Evolutionary conservation across 1,284 basidiomycete species (phyloP).

Genomic region (Crucibulum cyathiforme): DNA sequence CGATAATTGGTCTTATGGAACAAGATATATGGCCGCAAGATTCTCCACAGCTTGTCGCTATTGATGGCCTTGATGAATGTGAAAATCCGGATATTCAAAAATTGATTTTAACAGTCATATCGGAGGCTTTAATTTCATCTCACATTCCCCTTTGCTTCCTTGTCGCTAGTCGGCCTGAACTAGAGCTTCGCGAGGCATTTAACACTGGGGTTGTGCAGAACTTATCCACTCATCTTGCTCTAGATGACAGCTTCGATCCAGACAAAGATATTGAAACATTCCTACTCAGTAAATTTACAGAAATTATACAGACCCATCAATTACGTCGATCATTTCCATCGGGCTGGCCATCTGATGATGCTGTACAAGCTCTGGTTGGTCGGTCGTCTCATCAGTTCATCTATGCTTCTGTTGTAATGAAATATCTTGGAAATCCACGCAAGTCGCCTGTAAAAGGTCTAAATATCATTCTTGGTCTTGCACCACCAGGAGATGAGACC

Average conservation of each 20-base stretch:
- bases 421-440: conserved; percentile 2
- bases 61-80: conserved; percentile 13
- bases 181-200: neutral
- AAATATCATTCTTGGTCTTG: neutral
- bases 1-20: neutral
- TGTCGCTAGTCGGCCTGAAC: conserved; percentile 10
- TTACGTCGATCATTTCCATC: neutral
- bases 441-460: conserved; percentile 1
- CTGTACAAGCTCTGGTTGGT: neutral
- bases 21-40: neutral
- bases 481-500: neutral
- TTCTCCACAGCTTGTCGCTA: neutral
- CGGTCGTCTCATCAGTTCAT: conserved; percentile 16
- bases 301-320: conserved; percentile 6
- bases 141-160: conserved; percentile 5
- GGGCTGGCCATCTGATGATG: conserved; percentile 3
- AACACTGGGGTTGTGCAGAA: neutral
- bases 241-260: conserved; percentile 5
- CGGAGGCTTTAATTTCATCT: neutral
- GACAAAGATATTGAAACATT: conserved; percentile 8
- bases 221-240: neutral
- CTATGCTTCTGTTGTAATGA: conserved; percentile 12
- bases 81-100: conserved; percentile 1
- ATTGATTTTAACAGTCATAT: conserved; percentile 1
- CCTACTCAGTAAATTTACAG: conserved; percentile 1